Percentiles rank a stretch among this genome's conserved stretches.
These are phyloP conservation scores for Crotalaria pallida DNA, from an alignment of 306 rosid genomes.

Conservation along the genomic window DNA sequence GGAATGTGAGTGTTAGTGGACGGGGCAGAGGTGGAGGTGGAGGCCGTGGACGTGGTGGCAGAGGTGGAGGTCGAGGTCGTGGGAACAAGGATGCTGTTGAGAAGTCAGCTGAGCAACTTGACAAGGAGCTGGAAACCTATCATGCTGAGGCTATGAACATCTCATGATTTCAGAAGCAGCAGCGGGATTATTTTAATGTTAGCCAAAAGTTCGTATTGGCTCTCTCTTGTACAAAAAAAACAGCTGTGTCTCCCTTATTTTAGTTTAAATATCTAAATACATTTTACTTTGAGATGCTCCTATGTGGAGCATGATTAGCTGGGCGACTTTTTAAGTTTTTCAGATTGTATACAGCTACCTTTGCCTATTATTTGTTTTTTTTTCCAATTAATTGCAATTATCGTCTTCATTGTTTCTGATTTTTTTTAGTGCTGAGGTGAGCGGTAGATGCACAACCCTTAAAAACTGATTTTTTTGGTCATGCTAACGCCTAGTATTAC, in stretches of 20 bases:
- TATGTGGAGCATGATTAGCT: background rate
- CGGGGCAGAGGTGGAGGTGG: conserved; percentile 23
- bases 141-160: conserved; percentile 80
- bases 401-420: background rate
- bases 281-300: conserved; percentile 7
- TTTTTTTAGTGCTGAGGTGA: background rate
- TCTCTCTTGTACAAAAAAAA: conserved; percentile 51
- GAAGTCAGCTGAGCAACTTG: conserved; percentile 77
- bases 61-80: conserved; percentile 40
- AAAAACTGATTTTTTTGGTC: background rate
- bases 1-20: conserved; percentile 28
- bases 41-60: conserved; percentile 27
- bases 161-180: conserved; percentile 28
- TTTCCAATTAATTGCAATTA: background rate
- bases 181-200: background rate
- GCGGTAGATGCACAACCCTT: background rate
- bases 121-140: conserved; percentile 77
- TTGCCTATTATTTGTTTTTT: background rate
- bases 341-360: background rate
- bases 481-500: too few relatives aligned
- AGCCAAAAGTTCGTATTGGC: conserved; percentile 13
- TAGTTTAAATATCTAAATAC: background rate
- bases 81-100: conserved; percentile 59
- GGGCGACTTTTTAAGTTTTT: background rate
- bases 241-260: conserved; percentile 15